A percentile compares a stretch with the other conserved stretches of the same genome.
These are phyloP conservation scores for Corylus heterophylla DNA, from an alignment of 306 rosid species.

Conservation along the genomic window DNA sequence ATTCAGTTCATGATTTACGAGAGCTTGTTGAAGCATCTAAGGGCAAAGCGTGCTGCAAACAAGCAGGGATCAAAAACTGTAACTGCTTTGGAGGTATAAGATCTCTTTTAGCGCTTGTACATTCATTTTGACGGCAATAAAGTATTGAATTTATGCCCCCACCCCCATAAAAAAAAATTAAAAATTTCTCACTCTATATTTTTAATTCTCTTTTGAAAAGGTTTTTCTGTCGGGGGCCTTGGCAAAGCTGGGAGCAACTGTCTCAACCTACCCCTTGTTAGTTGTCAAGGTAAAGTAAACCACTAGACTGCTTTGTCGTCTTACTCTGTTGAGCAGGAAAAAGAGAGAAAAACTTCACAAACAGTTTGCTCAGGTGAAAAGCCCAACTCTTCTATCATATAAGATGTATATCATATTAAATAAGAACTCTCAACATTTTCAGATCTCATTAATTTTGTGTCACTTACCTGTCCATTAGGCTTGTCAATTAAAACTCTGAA, in stretches of 20 bases:
- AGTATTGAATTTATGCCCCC: neutral
- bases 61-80: slow-evolving; percentile 46
- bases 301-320: slow-evolving; percentile 9
- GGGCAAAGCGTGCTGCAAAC: slow-evolving; percentile 50
- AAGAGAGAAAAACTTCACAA: neutral
- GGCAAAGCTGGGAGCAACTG: slow-evolving; percentile 88
- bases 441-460: neutral
- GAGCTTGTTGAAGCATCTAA: slow-evolving; percentile 61
- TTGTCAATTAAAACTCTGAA: neutral
- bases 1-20: slow-evolving; percentile 86
- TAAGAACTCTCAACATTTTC: neutral
- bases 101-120: neutral
- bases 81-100: slow-evolving; percentile 65
- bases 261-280: slow-evolving; percentile 68
- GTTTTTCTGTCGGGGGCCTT: slow-evolving; percentile 76
- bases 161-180: too few species aligned
- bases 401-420: neutral
- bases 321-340: neutral
- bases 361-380: neutral
- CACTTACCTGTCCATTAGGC: neutral
- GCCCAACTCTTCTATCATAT: neutral
- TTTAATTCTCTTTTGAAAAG: slow-evolving; percentile 38
- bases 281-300: slow-evolving; percentile 72
- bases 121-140: neutral
- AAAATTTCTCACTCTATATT: neutral